Percentiles rank a stretch among this genome's conserved stretches.
Conservation (phyloP, 805 yeast species). For the Kuraishia molischiana region DNA sequence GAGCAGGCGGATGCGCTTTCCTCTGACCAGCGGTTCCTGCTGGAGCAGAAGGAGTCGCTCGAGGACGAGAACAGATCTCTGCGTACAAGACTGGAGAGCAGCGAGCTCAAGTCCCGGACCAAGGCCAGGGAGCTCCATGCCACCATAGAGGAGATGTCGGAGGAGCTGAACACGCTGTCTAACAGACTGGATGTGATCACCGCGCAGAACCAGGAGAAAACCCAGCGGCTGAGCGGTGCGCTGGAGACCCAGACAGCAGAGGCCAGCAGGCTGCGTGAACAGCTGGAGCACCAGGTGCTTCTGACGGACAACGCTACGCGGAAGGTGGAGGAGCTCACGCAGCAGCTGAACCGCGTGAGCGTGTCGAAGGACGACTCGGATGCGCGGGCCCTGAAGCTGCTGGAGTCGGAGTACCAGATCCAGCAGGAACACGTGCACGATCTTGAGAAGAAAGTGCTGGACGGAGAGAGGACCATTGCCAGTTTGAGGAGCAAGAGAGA, state of each 20-base stretch:
- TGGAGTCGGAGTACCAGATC: conserved; percentile 14
- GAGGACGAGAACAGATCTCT: background rate
- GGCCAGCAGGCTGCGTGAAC: background rate
- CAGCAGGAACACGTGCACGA: conserved; percentile 35
- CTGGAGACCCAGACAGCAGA: background rate
- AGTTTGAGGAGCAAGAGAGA: conserved; percentile 34
- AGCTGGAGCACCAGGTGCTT: background rate
- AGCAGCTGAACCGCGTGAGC: background rate
- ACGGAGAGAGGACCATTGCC: conserved; percentile 42
- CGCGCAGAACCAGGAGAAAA: background rate
- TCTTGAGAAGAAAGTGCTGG: conserved; percentile 41
- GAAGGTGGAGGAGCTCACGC: background rate
- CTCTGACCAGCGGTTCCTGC: conserved; percentile 1
- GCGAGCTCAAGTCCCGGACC: background rate
- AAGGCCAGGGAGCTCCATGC: background rate
- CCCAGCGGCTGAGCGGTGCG: background rate
- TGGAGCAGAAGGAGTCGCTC: background rate
- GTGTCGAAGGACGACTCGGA: background rate
- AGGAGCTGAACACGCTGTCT: background rate
- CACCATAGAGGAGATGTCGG: background rate
- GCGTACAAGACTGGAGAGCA: background rate
- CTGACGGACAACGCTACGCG: background rate
- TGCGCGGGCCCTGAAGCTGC: background rate
- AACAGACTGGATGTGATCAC: background rate
- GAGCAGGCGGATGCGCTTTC: background rate